A percentile compares a stretch with the other conserved stretches of the same genome.
Evolutionary conservation across 352 stramenopile genomes (phyloP).

Genomic region (Peronosclerospora sorghi): DNA sequence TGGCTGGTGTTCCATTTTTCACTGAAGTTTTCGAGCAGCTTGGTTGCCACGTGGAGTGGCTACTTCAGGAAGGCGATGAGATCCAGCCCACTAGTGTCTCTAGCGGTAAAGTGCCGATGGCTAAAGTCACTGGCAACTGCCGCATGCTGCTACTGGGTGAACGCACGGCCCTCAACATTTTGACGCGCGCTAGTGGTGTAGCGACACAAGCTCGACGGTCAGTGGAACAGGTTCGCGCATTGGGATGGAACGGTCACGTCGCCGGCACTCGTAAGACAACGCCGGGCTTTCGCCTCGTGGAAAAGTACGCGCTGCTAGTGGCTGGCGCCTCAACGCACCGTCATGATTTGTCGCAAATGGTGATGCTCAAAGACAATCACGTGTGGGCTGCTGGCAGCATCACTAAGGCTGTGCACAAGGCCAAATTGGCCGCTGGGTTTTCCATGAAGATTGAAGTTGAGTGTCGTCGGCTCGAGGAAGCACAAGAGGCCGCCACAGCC

Average conservation of each 20-base stretch:
- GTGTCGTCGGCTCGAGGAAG: conserved; percentile 90
- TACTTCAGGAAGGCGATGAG: conserved; percentile 57
- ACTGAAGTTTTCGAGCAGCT: conserved; percentile 88
- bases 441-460: conserved; percentile 99
- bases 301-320: conserved; percentile 98
- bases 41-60: conserved; percentile 88
- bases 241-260: conserved; percentile 89
- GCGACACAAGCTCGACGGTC: conserved; percentile 79
- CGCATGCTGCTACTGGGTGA: conserved; percentile 93
- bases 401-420: conserved; percentile 88
- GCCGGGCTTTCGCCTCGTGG: conserved; percentile 95
- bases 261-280: conserved; percentile 98
- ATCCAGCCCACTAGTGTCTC: conserved; percentile 31
- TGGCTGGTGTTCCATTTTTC: conserved; percentile 95
- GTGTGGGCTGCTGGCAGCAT: conserved; percentile 94
- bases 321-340: conserved; percentile 90
- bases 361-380: conserved; percentile 99
- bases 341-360: conserved; percentile 97
- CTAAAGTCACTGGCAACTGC: conserved; percentile 90
- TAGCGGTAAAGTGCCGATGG: conserved; percentile 84
- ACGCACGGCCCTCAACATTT: conserved; percentile 94
- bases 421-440: conserved; percentile 89
- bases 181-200: conserved; percentile 93
- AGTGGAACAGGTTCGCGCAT: conserved; percentile 45
- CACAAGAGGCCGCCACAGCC: conserved; percentile 80